Evolutionary conservation across 2,329 filamentous ascomycete species (phyloP).

Genomic region (Aspergillus transmontanensis): DNA sequence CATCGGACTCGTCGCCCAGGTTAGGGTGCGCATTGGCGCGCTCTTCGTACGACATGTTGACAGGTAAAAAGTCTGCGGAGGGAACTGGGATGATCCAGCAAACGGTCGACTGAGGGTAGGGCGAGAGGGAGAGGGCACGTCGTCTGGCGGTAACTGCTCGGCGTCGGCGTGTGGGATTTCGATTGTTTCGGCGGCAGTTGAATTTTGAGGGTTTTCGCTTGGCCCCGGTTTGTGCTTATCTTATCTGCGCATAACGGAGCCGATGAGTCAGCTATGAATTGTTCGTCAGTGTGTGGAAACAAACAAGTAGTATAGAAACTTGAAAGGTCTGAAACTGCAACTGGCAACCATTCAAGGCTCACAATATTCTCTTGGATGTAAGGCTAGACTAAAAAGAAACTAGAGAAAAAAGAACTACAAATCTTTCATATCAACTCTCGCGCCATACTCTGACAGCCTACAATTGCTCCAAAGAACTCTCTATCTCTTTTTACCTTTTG

Average conservation of each 20-base stretch:
- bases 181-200: conserved; percentile 34
- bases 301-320: too few species aligned
- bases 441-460: not conserved
- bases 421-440: not conserved
- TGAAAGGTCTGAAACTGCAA: too few species aligned
- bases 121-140: conserved; percentile 26
- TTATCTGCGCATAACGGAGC: conserved; percentile 39
- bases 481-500: not conserved
- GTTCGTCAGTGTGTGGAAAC: not conserved
- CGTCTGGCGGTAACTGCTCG: conserved; percentile 26
- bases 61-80: conserved; percentile 18
- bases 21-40: conserved; percentile 45
- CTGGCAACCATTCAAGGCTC: too few species aligned
- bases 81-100: conserved; percentile 15
- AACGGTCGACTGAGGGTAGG: conserved; percentile 24
- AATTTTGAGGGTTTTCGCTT: conserved; percentile 53
- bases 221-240: conserved; percentile 46
- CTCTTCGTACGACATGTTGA: conserved; percentile 50
- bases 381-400: not conserved
- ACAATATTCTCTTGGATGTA: not conserved
- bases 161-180: conserved; percentile 42
- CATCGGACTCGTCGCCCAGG: conserved; percentile 81
- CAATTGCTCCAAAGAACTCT: not conserved
- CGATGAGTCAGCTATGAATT: conserved; percentile 36
- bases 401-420: not conserved